Evolutionary conservation across 148 eudicot genomes (phyloP), one percentile per base, ranked within the genome.

Genomic region (Chenopodium suecicum): DNA sequence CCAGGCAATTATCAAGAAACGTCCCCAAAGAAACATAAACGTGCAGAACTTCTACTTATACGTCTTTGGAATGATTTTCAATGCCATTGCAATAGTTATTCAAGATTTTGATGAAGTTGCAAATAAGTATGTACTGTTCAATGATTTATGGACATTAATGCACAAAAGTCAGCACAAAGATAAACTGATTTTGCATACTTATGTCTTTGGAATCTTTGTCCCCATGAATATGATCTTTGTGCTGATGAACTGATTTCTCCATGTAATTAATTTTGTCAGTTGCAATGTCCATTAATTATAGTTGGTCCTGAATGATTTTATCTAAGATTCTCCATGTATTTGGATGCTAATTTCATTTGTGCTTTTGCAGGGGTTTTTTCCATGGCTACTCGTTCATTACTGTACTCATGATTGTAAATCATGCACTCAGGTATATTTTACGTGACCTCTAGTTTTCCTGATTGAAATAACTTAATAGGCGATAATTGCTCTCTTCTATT

Each of bases 21-120:
- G 99, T 60, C 99, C 99, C 83, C 93, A 94, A 73, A 91, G 99
- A 85, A 96, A 96, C 87, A 91, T 96, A 82, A 94, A 96, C 73
- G 99, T 96, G 85, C 99, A 96, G 88, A 96, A 96, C 89, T 96
- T 96, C 88, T 96, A 95, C 94, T 85, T 96, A 80, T 96, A 96
- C 56, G 91, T 96, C 75, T 96, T 94, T 84, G 99, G 99, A 82
- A 96, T 96, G 99, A 89, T 85, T 76, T 96, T 96, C 92, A 96
- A 96, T 90, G 95, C 95, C 13, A 58, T 90, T 74, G 98, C 98
- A 4, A 96, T 96, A 82, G 25, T 96, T 78, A 70, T 88, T 79
- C 99, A 96, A 88, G 99, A 96, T 88, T 96, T 91, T 87, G 98
- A 96, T 86, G 93, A 87, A 76, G 98, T 96, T 76, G 22, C 88